Conservation (phyloP, 257 asterid genomes). For the Misopates orontium region DNA sequence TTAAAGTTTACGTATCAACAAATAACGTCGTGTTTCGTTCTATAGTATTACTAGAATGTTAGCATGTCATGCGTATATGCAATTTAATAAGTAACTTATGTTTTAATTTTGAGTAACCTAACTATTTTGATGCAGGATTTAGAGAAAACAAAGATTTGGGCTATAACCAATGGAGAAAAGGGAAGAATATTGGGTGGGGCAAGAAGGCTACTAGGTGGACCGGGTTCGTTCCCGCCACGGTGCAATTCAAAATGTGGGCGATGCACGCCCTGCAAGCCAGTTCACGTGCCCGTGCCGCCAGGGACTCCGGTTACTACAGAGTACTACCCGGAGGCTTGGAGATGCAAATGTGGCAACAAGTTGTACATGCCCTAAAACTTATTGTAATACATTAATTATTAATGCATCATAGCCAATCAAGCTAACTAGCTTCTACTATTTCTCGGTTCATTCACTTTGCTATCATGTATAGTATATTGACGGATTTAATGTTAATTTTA, state of each 20-base stretch:
- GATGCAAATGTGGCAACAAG: conserved; percentile 63
- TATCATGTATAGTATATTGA: neutral
- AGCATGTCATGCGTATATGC: neutral
- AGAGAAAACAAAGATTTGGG: neutral
- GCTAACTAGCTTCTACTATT: neutral
- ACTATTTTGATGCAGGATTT: conserved; percentile 4
- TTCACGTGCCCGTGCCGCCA: conserved; percentile 60
- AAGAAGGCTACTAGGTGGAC: conserved; percentile 50
- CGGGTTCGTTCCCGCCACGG: conserved; percentile 62
- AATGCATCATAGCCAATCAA: neutral
- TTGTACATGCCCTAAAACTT: conserved; percentile 44
- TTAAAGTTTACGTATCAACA: too few species aligned
- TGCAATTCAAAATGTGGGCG: conserved; percentile 52
- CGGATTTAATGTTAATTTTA: neutral
- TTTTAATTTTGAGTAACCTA: neutral
- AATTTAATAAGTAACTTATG: neutral
- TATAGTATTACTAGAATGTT: neutral
- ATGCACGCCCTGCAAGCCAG: conserved; percentile 66
- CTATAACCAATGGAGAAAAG: neutral
- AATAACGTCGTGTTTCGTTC: neutral
- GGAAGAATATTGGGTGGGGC: neutral
- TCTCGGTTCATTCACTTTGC: neutral
- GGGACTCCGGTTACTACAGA: conserved; percentile 57
- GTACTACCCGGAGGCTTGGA: conserved; percentile 63
- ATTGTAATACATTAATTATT: too few species aligned